Evolutionary conservation across 805 yeast genomes (phyloP).

Genomic region (Alloascoidea africana): DNA sequence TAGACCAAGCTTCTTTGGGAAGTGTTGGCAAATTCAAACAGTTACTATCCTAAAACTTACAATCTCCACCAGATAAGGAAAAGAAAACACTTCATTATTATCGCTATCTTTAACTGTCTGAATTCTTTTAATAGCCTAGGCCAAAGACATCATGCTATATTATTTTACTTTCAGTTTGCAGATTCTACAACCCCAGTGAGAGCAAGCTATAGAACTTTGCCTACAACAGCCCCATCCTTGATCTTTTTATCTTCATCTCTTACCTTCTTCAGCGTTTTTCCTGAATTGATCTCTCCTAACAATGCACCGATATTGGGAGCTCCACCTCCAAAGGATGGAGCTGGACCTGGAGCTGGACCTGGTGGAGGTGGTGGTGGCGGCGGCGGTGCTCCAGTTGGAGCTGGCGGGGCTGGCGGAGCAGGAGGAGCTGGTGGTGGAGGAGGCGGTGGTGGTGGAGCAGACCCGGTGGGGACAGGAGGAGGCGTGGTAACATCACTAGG

Average conservation of each 20-base stretch:
- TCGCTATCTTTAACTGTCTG: too few species aligned
- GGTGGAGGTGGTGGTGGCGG: conserved; percentile 20
- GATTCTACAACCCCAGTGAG: too few species aligned
- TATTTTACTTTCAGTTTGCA: too few species aligned
- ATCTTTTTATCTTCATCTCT: conserved; percentile 30
- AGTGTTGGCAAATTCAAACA: too few species aligned
- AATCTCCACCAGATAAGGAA: too few species aligned
- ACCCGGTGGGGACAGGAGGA: conserved; percentile 18
- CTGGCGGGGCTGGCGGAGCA: conserved; percentile 17
- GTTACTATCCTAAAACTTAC: too few species aligned
- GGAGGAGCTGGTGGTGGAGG: conserved; percentile 17
- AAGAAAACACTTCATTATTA: too few species aligned
- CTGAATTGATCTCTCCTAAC: conserved; percentile 42
- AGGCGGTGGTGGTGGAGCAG: conserved; percentile 14
- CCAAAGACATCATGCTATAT: too few species aligned
- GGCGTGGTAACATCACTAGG: conserved; percentile 17
- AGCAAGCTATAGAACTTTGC: conserved; percentile 32
- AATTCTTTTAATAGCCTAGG: too few species aligned
- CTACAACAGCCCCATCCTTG: conserved; percentile 30
- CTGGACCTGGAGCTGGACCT: conserved; percentile 16
- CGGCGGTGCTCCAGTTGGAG: conserved; percentile 30
- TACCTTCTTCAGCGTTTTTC: conserved; percentile 35
- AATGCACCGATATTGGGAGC: conserved; percentile 29
- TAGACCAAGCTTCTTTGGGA: too few species aligned
- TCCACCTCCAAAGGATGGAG: conserved; percentile 20